A percentile compares a stretch with the other conserved stretches of the same genome.
These are phyloP conservation scores for Tylopilus vinaceipallidus DNA, from an alignment of 768 basidiomycete genomes.

Conservation along the genomic window DNA sequence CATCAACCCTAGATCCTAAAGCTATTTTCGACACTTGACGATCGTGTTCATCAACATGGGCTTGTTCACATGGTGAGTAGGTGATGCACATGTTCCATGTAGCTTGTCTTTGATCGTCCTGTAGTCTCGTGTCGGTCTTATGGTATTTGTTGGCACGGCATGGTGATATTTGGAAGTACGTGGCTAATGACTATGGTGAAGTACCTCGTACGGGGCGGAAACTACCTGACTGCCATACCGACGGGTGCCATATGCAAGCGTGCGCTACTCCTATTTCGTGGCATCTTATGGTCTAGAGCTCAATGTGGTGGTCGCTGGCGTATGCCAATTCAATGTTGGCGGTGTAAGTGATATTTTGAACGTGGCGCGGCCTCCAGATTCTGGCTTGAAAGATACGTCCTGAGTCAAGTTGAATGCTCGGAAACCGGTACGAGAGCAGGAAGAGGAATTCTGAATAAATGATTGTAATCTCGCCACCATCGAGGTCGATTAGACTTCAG, in stretches of 20 bases:
- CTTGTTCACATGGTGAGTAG: slow-evolving; percentile 9
- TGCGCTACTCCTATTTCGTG: too few relatives aligned
- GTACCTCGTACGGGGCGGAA: too few relatives aligned
- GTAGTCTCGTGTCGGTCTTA: too few relatives aligned
- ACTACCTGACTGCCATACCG: too few relatives aligned
- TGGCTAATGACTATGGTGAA: too few relatives aligned
- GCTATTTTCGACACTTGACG: slow-evolving; percentile 11
- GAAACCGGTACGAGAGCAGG: background rate
- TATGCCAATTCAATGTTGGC: slow-evolving; percentile 17
- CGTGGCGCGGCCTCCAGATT: background rate
- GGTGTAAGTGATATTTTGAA: slow-evolving; percentile 3
- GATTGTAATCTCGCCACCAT: slow-evolving; percentile 4
- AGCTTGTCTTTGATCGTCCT: too few relatives aligned
- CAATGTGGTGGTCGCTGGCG: too few relatives aligned
- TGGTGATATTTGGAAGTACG: background rate
- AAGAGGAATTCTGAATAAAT: background rate
- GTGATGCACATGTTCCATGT: too few relatives aligned
- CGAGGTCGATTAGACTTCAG: slow-evolving; percentile 37
- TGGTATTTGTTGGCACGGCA: too few relatives aligned
- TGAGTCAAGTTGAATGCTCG: slow-evolving; percentile 12
- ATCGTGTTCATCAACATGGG: slow-evolving; percentile 17
- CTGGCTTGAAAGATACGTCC: background rate
- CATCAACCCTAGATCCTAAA: background rate
- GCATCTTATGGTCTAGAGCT: too few relatives aligned
- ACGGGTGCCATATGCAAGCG: too few relatives aligned